Evolutionary conservation across 176 grass and related monocot genomes (phyloP), one percentile per base, ranked within the genome.

Genomic region (Triticum monococcum): DNA sequence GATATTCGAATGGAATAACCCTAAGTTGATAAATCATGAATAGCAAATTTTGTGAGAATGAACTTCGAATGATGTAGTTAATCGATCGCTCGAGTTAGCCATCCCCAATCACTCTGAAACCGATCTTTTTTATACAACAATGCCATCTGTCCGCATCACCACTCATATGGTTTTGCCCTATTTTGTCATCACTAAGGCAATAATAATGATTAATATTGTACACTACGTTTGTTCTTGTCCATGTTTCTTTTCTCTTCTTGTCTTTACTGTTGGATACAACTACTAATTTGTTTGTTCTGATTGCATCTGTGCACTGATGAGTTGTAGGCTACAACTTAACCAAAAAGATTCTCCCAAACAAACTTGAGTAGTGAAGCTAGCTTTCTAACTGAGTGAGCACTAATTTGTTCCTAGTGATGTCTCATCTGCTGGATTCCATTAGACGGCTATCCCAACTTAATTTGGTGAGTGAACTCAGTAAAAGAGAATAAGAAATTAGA

Each of bases 1-100:
- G 4, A 38, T 38, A 38, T 38, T 38, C 8, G 7, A 52, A 54
- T 2, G 50, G 5, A 54, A 18, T 54, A 54, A 54, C 16, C 50
- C 50, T 54, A 54, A 54, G 50, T 54, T 18, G 50, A 54, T 6
- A 18, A 18, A 54, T 18, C 83, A 95, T 83, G 16, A 81, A 79
- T 38, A 95, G 84, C 36, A 92, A 85, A 41, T 90, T 77, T 95
- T 20, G 54, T 57, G 18, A 22, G 17, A 57, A 9, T 57, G 50
- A 54, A 54, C 50, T 72, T 23, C 13, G 22, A 43, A 41, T 37
- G 1, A 62, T 62, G 59, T 24, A 72, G 22, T 72, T 43, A n/a
- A 72, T 41, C 36, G 35, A 5, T 41, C 3, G 40, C 24, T 32
- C 37, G 23, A 10, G 17, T 17, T 64, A 26, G 24, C 35, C 22